phyloP scores from a whole-genome alignment of 768 basidiomycete genomes.

The Auriscalpium microsporum region DNA sequence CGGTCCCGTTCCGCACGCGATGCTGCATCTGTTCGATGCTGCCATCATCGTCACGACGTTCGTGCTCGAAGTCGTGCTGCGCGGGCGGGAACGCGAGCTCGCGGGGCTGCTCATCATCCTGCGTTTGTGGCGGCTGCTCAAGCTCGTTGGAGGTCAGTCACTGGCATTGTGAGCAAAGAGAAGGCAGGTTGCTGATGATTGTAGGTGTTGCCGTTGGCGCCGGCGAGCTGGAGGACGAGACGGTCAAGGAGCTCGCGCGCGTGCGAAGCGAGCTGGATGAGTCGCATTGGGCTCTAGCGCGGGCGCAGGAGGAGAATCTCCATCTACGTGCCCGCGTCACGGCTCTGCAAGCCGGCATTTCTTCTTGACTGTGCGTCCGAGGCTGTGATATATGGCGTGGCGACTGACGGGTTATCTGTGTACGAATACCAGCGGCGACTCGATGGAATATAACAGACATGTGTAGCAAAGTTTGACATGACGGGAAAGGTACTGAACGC shows the following conservation, averaged over 20 bases:
- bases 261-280: slow-evolving; percentile 41
- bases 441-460: no score
- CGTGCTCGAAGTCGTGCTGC: slow-evolving; percentile 58
- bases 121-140: slow-evolving; percentile 75
- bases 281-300: slow-evolving; percentile 33
- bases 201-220: slow-evolving; percentile 70
- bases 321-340: slow-evolving; percentile 26
- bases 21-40: slow-evolving; percentile 69
- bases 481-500: no score
- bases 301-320: slow-evolving; percentile 45
- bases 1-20: slow-evolving; percentile 42
- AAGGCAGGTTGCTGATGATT: slow-evolving; percentile 16
- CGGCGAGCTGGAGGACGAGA: slow-evolving; percentile 57
- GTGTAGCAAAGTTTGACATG: no score
- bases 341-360: neutral
- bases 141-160: slow-evolving; percentile 56
- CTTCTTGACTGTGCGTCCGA: no score
- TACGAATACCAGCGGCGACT: no score
- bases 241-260: slow-evolving; percentile 38
- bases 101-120: slow-evolving; percentile 62
- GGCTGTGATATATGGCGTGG: no score
- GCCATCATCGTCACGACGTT: slow-evolving; percentile 66
- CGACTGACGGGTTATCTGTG: no score
- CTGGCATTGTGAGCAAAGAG: no score
- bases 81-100: slow-evolving; percentile 62